Evolutionary conservation across 2,329 filamentous ascomycete genomes (phyloP), one percentile per base, ranked within the genome.

Genomic region (Rhinocladiella mackenziei): DNA sequence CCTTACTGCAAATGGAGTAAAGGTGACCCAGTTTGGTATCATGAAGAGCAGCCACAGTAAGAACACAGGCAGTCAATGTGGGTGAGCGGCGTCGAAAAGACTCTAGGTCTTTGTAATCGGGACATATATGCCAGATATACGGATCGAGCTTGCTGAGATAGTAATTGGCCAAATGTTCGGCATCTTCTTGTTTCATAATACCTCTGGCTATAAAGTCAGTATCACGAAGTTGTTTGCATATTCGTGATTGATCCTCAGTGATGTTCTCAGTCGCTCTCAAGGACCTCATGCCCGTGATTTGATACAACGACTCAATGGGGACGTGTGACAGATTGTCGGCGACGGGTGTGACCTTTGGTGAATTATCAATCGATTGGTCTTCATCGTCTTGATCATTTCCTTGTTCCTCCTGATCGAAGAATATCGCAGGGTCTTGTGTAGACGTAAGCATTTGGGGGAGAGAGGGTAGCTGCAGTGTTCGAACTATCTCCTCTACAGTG

Each of bases 201-300:
- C 73, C 73, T 33, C 68, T 65, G 1, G 72, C 73, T 35, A 76
- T 73, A 50, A 76, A 72, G 56, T 77, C 74, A 31, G 54, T 56
- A 28, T 48, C 62, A 43, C 67, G 66, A 13, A 70, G 60, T 20
- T 67, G 62, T 39, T 65, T 63, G 46, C 55, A 57, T 35, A 56
- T 57, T 13, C 56, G 55, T 4, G 53, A 51, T 23, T 60, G 56
- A 4, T 61, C 57, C 31, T 58, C 55, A 13, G 53, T 58, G 17
- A 55, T 56, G 3, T 59, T 60, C 26, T 59, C 57, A 6, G 58
- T 56, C n/a, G 60, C 59, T 14, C 62, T 54, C 23, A 64, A 40
- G 18, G 52, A 50, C 11, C 51, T 50, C 48, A 58, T 49, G 10
- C 62, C 63, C 4, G 62, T 60, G 42, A 65, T 65, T 33, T 63